Conservation (phyloP, 345 rosid genomes). For the Citrus inodora region DNA sequence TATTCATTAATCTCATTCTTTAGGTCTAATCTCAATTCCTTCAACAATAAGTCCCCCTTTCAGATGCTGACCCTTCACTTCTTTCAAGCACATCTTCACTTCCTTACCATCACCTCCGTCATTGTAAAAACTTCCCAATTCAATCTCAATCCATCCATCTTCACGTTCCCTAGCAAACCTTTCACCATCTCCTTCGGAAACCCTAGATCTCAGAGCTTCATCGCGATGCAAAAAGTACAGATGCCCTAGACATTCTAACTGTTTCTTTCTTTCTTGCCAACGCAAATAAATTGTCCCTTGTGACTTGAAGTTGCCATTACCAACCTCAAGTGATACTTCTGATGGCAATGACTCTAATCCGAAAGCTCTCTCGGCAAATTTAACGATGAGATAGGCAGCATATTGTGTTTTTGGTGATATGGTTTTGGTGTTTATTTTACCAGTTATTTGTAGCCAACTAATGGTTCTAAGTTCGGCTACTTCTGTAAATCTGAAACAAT, state of each 20-base stretch:
- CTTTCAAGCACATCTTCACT: slow-evolving; percentile 31
- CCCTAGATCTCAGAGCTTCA: slow-evolving; percentile 9
- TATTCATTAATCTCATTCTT: no score
- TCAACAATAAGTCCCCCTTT: slow-evolving; percentile 7
- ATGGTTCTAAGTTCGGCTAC: slow-evolving; percentile 41
- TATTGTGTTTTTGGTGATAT: slow-evolving; percentile 38
- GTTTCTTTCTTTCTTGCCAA: slow-evolving; percentile 21
- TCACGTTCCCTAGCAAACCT: slow-evolving; percentile 15
- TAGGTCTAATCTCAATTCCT: no score
- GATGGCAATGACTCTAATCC: slow-evolving; percentile 50
- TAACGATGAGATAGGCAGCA: slow-evolving; percentile 41
- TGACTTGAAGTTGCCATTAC: neutral
- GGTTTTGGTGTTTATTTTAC: slow-evolving; percentile 23
- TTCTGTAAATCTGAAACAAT: slow-evolving; percentile 32
- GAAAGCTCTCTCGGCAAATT: slow-evolving; percentile 30
- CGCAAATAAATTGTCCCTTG: slow-evolving; percentile 27
- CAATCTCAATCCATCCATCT: slow-evolving; percentile 53
- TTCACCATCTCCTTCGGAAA: slow-evolving; percentile 5
- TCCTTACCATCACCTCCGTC: slow-evolving; percentile 14
- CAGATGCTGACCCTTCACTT: slow-evolving; percentile 39
- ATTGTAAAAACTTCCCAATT: slow-evolving; percentile 42
- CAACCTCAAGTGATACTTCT: slow-evolving; percentile 27
- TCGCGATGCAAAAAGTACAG: slow-evolving; percentile 12
- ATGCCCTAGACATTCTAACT: neutral
- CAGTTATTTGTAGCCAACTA: slow-evolving; percentile 43